Conservation (phyloP, 805 yeast species). For the Starmerella sirachaensis region DNA sequence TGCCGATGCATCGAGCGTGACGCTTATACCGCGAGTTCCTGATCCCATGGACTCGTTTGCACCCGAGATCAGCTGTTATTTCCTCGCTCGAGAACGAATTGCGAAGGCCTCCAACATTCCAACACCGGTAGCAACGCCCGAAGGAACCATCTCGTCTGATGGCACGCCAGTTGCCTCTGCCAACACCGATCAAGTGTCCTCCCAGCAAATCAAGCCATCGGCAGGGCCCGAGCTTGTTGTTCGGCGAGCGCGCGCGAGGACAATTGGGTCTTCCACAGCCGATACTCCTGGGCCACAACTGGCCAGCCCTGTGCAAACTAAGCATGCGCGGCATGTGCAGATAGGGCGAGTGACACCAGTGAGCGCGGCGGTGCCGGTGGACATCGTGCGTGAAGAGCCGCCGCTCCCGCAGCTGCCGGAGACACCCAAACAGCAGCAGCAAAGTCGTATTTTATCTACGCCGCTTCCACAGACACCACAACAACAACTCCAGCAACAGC, state of each 20-base stretch:
- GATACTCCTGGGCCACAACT: too few species aligned
- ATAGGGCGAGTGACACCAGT: constrained; percentile 11
- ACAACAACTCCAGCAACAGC: constrained; percentile 1
- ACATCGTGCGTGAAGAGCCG: neutral
- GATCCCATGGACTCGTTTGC: constrained; percentile 78
- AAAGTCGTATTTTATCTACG: constrained; percentile 6
- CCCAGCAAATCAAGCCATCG: constrained; percentile 3
- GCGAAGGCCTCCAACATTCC: too few species aligned
- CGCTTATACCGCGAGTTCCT: constrained; percentile 3
- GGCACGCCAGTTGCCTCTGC: constrained; percentile 3
- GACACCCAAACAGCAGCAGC: constrained; percentile 1
- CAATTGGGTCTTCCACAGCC: too few species aligned
- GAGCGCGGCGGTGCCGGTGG: constrained; percentile 5
- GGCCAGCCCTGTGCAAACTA: too few species aligned
- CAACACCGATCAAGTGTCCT: neutral
- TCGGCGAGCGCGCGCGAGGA: constrained; percentile 14
- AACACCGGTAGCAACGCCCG: too few species aligned
- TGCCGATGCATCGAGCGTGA: neutral
- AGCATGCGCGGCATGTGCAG: constrained; percentile 11
- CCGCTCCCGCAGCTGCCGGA: constrained; percentile 6
- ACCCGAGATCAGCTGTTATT: constrained; percentile 79
- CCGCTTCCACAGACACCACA: constrained; percentile 5
- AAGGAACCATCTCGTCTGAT: neutral
- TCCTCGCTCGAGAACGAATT: constrained; percentile 72
- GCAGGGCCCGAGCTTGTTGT: constrained; percentile 5